Base-by-base conservation (phyloP, 805 yeast genomes). In the Geotrichum ghanense region DNA sequence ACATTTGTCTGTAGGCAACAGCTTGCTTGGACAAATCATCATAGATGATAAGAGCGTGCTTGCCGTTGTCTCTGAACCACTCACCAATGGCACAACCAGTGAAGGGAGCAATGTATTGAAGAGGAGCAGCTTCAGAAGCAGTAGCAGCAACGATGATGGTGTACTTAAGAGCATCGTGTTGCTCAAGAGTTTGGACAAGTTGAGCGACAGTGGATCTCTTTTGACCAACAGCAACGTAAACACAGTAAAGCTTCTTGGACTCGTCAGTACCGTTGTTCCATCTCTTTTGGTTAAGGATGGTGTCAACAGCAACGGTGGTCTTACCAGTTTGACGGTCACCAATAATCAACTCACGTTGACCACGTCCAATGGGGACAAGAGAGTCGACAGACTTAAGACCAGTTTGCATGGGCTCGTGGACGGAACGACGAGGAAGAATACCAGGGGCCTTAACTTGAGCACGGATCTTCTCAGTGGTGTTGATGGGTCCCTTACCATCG, bases 261-360 rank as follows among this genome's bases (percentile, higher is more conserved):
- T 92, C 99, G 71, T 92, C 97, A 54, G 74, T 49, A 73, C 95
- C 95, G 62, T 76, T 71, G 82, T 92, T 92, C 95, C 97, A 87
- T 76, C 95, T 84, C 85, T 90, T 92, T 78, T 92, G 99, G 78
- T 92, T 92, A 68, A 92, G 81, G 68, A 92, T 92, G 75, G 99
- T 81, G 74, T 92, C 98, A 62, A 92, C 72, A 63, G 97, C 98
- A 64, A 92, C 96, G 58, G 97, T 96, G 68, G 98, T 92, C 81
- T 92, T 92, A 83, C 98, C 98, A 66, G 98, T 92, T 79, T 92
- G 98, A 81, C 98, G 90, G 75, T 90, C 98, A 83, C 98, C 98
- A 70, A 90, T 90, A 67, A 90, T 90, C 84, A 92, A 78, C 80
- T 92, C 98, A 86, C 98, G 92, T 78, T 92, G 98, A 73, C 98